A percentile compares a stretch with the other conserved stretches of the same genome.
Conservation (phyloP, 345 rosid species). For the Ceriops tagal region DNA sequence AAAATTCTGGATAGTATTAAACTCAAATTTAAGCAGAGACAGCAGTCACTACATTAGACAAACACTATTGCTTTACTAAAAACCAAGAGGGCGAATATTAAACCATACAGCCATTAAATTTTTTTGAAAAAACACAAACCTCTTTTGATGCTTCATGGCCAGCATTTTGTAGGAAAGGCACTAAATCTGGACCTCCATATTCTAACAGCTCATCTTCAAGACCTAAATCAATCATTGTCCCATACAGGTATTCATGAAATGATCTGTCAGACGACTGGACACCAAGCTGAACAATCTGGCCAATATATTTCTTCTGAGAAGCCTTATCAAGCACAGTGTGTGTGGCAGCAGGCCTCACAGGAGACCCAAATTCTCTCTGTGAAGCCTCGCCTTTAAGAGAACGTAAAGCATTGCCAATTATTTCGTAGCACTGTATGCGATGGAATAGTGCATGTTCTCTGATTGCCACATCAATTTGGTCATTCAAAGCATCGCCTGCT, state of each 20-base stretch:
- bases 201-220: slow-evolving; percentile 92
- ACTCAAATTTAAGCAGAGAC: slow-evolving; percentile 5
- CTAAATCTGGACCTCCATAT: slow-evolving; percentile 96
- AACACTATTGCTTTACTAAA: slow-evolving; percentile 7
- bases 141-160: slow-evolving; percentile 63
- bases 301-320: slow-evolving; percentile 66
- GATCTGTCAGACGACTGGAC: slow-evolving; percentile 85
- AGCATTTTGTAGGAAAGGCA: slow-evolving; percentile 86
- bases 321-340: slow-evolving; percentile 61
- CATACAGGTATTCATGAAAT: slow-evolving; percentile 83
- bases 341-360: slow-evolving; percentile 43
- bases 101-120: not conserved
- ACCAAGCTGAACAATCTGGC: slow-evolving; percentile 95
- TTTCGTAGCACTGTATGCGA: slow-evolving; percentile 89
- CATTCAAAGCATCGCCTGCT: slow-evolving; percentile 87
- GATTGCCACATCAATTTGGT: slow-evolving; percentile 71
- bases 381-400: slow-evolving; percentile 60
- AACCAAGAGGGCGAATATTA: not conserved
- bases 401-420: slow-evolving; percentile 66
- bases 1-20: slow-evolving; percentile 1
- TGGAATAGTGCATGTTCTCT: slow-evolving; percentile 74
- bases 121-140: slow-evolving; percentile 37
- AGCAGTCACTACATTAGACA: not conserved
- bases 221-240: slow-evolving; percentile 78
- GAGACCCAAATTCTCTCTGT: slow-evolving; percentile 53